Percentiles rank a stretch among this genome's conserved stretches.
phyloP scores from a whole-genome alignment of 1,139 yeast species.

The Sugiyamaella pinicola region DNA sequence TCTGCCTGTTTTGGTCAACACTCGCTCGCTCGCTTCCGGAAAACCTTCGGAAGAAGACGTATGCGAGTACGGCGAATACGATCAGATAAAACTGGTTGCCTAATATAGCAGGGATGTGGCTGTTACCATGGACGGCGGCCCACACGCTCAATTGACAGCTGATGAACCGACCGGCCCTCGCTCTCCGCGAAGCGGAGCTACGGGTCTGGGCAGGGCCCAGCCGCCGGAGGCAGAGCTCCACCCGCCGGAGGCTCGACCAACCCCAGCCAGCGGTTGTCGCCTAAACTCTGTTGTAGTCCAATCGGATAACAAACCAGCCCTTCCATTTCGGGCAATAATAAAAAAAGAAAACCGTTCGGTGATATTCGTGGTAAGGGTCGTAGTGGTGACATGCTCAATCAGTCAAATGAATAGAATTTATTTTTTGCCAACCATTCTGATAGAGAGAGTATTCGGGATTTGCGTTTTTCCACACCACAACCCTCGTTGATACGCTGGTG shows the following conservation, averaged over 20 bases:
- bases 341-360: neutral
- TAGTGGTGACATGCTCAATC: no score
- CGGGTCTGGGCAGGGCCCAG: no score
- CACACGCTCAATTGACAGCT: no score
- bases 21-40: no score
- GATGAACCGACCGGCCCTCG: no score
- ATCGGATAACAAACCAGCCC: neutral
- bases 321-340: neutral
- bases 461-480: neutral
- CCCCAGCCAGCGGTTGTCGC: no score
- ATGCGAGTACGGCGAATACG: neutral
- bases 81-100: neutral
- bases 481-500: no score
- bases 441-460: neutral
- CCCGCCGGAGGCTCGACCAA: no score
- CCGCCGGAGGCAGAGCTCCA: no score
- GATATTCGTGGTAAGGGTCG: neutral
- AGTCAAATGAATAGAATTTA: slow-evolving; percentile 8
- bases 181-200: no score
- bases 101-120: neutral
- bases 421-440: neutral
- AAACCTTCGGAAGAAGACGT: no score
- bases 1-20: no score
- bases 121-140: neutral
- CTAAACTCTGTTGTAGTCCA: neutral